Evolutionary conservation across 1,284 basidiomycete species (phyloP).

Genomic region (Meripilus lineatus): DNA sequence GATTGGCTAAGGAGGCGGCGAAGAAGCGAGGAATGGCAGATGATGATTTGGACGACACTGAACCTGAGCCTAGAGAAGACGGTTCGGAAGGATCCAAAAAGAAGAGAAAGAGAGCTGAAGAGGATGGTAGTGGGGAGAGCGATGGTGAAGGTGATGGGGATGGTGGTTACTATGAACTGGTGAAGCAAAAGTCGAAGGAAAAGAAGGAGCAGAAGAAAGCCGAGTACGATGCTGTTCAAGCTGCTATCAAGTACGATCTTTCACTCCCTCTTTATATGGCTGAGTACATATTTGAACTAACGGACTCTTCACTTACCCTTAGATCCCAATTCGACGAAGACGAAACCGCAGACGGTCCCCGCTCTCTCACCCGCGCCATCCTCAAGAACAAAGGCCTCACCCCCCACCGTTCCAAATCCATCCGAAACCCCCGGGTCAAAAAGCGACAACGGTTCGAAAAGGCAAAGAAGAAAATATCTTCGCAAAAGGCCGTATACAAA

Average conservation of each 20-base stretch:
- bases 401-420: constrained; percentile 77
- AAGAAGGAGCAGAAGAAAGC: constrained; percentile 77
- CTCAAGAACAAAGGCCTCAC: constrained; percentile 92
- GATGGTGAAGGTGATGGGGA: constrained; percentile 32
- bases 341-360: constrained; percentile 60
- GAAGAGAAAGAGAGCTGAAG: constrained; percentile 45
- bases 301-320: background rate
- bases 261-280: no score
- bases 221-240: constrained; percentile 68
- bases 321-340: constrained; percentile 52
- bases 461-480: constrained; percentile 86
- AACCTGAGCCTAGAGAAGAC: constrained; percentile 35
- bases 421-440: constrained; percentile 95
- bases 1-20: constrained; percentile 43
- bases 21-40: constrained; percentile 48
- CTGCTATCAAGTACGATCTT: constrained; percentile 55
- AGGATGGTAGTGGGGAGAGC: constrained; percentile 25
- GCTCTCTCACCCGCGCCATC: constrained; percentile 84
- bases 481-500: constrained; percentile 86
- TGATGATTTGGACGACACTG: constrained; percentile 62
- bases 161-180: constrained; percentile 83
- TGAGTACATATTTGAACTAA: no score
- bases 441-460: constrained; percentile 90
- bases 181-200: constrained; percentile 69
- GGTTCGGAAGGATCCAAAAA: constrained; percentile 38